phyloP scores from a whole-genome alignment of 106 monocot genomes.

The Amphibolis antarctica region DNA sequence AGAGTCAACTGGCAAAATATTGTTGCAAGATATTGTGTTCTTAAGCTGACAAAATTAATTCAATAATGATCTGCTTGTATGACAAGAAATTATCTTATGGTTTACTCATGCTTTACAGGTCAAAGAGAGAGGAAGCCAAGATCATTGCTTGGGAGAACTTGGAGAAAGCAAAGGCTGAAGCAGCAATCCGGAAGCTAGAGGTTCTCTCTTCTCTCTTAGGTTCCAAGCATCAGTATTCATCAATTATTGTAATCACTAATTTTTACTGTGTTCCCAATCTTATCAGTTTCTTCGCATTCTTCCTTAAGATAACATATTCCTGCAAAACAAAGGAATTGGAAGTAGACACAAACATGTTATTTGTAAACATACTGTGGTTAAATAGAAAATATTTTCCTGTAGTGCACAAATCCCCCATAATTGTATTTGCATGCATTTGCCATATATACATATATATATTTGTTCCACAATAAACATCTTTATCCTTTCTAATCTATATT shows the following conservation, averaged over 20 bases:
- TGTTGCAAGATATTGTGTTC: neutral
- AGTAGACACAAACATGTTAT: no score
- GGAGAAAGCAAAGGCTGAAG: conserved; percentile 70
- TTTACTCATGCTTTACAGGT: conserved; percentile 13
- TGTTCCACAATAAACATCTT: neutral
- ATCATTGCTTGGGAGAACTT: conserved; percentile 72
- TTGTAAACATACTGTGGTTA: no score
- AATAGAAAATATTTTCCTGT: no score
- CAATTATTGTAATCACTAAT: neutral
- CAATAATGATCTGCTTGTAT: neutral
- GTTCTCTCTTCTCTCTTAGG: conserved; percentile 6
- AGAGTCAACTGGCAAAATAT: no score
- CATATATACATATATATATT: neutral
- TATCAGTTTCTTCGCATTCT: neutral
- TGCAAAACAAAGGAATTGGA: no score
- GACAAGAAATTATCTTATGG: neutral
- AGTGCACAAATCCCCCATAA: no score
- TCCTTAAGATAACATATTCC: no score
- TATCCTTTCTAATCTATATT: neutral
- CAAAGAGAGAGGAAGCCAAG: conserved; percentile 58
- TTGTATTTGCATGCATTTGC: neutral
- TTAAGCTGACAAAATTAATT: neutral
- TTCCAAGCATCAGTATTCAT: neutral
- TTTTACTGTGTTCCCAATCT: neutral
- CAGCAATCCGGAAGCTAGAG: conserved; percentile 55